Evolutionary conservation across 768 basidiomycete genomes (phyloP), one percentile per base, ranked within the genome.

Genomic region (Kwoniella bestiolae): DNA sequence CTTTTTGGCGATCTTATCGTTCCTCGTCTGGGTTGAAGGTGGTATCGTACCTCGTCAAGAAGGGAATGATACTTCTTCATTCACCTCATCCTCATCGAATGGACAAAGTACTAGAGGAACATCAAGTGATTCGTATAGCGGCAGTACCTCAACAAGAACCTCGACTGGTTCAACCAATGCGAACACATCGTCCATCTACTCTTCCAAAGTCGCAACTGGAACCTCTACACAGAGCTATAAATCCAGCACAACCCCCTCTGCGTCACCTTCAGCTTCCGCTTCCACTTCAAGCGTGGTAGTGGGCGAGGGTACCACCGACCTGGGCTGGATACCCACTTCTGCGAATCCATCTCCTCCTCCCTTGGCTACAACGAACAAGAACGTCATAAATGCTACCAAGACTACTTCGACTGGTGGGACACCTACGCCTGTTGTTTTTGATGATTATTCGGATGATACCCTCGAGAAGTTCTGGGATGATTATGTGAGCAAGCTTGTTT

Each of bases 381-480:
- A 60, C 49, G 65, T 57, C 6, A 52, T 59, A 18, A 38, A 26
- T 23, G 31, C 59, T 23, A 50, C 59, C 16, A 60, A 32, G 28
- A 66, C 65, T 23, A 60, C 59, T 12, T 60, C 65, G 14, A 23
- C 60, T 5, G 65, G 59, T 18, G 60, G 51, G 21, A 59, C 38
- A 21, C 41, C 58, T 25, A 52, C 26, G 12, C 31, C 44, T 25
- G 45, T 46, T 26, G 29, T 56, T 11, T 34, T 34, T 56, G 59
- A 38, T 23, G 59, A 66, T 50, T 60, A 56, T 41, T 53, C 57
- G 4, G 26, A 38, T 35, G 12, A 56, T 29, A 52, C 44, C 6
- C 28, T 66, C 1, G 44, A 60, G 16, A 3, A 52, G 52, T 66
- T 66, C 56, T 66, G 65, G 65, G 59, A 66, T 44, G 59, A 60